Conservation (phyloP, 2,329 filamentous ascomycete species). For the Talaromyces islandicus region DNA sequence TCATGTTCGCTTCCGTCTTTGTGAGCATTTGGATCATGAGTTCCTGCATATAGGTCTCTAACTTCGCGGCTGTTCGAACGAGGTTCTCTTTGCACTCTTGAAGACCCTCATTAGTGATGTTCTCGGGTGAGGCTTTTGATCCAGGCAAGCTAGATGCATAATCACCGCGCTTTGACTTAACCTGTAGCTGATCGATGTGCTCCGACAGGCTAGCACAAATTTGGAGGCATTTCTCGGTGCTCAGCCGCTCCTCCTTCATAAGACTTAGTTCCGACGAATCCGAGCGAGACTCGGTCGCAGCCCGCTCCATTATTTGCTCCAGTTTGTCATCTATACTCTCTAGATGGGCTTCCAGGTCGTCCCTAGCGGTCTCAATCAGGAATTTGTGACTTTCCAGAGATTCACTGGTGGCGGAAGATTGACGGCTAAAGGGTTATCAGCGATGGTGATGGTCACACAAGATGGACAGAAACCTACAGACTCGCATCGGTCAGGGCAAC, state of each 20-base stretch:
- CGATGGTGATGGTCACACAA: conserved; percentile 16
- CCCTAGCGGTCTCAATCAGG: conserved; percentile 20
- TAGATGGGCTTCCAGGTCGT: conserved; percentile 22
- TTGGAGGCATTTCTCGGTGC: conserved; percentile 25
- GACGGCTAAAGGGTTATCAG: background rate
- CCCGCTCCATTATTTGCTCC: conserved; percentile 11
- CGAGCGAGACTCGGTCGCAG: conserved; percentile 4
- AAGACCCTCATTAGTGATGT: background rate
- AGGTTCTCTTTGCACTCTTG: conserved; percentile 1
- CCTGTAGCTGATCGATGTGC: conserved; percentile 25
- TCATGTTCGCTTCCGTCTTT: background rate
- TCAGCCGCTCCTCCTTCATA: conserved; percentile 23
- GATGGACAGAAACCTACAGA: conserved; percentile 33
- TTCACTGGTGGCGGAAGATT: conserved; percentile 9
- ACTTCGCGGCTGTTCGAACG: background rate
- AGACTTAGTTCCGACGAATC: conserved; percentile 18
- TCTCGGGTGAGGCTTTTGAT: background rate
- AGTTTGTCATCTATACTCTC: conserved; percentile 24
- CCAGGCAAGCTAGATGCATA: background rate
- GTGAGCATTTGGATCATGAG: background rate
- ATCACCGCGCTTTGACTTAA: background rate
- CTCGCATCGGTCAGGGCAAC: conserved; percentile 38
- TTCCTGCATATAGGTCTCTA: background rate
- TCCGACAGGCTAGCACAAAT: conserved; percentile 24
- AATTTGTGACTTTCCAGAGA: conserved; percentile 18